A percentile compares a stretch with the other conserved stretches of the same genome.
Conservation (phyloP, 1,139 yeast genomes). For the Blastobotrys persicus region DNA sequence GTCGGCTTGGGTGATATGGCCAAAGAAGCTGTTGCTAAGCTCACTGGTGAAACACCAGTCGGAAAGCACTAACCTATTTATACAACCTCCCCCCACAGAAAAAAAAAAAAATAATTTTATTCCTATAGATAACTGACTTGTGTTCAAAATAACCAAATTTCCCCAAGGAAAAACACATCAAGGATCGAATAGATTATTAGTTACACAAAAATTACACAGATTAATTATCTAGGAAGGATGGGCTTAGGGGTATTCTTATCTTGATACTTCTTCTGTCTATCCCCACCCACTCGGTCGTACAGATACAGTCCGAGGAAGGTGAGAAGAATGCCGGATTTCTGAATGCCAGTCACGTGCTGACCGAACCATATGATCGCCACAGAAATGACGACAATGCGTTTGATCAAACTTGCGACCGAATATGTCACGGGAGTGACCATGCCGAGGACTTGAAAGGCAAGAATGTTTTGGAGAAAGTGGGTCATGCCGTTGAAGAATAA, state of each 20-base stretch:
- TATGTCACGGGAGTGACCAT: conserved; percentile 83
- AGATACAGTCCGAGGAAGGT: conserved; percentile 61
- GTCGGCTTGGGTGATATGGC: conserved; percentile 98
- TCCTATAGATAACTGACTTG: background rate
- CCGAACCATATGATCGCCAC: conserved; percentile 78
- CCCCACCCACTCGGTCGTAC: conserved; percentile 74
- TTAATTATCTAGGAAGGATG: background rate
- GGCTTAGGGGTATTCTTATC: background rate
- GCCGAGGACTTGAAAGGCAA: conserved; percentile 89
- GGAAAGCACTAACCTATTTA: conserved; percentile 42
- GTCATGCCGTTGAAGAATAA: conserved; percentile 58
- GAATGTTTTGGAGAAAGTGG: conserved; percentile 80
- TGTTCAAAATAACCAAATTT: background rate
- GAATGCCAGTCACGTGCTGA: conserved; percentile 50
- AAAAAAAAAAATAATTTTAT: background rate
- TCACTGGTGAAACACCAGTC: conserved; percentile 55
- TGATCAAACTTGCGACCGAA: conserved; percentile 84
- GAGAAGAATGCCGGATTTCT: conserved; percentile 65
- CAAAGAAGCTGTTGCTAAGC: conserved; percentile 56
- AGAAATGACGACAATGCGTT: conserved; percentile 79
- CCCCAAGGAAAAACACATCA: no score
- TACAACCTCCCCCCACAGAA: conserved; percentile 2
- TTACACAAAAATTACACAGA: background rate
- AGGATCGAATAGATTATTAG: background rate
- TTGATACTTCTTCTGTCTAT: conserved; percentile 23